Base-by-base conservation (phyloP, 441 rosid species). In the Hura crepitans region DNA sequence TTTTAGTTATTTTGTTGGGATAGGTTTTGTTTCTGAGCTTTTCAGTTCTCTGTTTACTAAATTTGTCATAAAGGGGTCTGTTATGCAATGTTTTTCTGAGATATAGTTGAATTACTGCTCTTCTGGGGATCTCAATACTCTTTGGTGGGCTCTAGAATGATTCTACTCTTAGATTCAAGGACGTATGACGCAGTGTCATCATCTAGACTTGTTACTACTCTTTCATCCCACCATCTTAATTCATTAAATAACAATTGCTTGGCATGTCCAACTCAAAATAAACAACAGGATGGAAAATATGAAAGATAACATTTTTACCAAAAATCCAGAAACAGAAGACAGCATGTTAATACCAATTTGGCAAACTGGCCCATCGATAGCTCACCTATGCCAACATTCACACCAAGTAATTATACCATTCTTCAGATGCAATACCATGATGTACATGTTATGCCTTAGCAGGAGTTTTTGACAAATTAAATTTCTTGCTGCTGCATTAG, bases 281-380 rank as follows among this genome's bases (percentile, higher is more conserved):
- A 37, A 22, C 8, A 49, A 37, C 9, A 17, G 20, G 50, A 54
- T 22, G 37, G 6, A 39, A 65, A 67, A 57, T n/a, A n/a, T 4
- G 15, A 65, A 33, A 39, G 14, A 18, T 30, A 62, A 30, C 45
- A 64, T 47, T 27, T 66, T 47, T 46, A 58, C 45, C 55, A 46
- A 62, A 17, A 68, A 43, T 62, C 47, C 18, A 50, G 46, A 66
- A 67, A 56, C 35, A 43, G 28, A 47, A 31, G 37, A 55, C 14
- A 47, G 55, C 17, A 42, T 30, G 17, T 4, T 53, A 43, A 17
- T 25, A 42, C 55, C 59, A 35, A 33, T 20, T 33, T 37, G 23
- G 54, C 54, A 58, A 35, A 54, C 47, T 54, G 39, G 25, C 35
- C 20, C 33, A 37, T 31, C 27, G 15, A 54, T 15, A 13, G 20